Conservation (phyloP, 768 basidiomycete genomes). For the Pleurotus djamor region DNA sequence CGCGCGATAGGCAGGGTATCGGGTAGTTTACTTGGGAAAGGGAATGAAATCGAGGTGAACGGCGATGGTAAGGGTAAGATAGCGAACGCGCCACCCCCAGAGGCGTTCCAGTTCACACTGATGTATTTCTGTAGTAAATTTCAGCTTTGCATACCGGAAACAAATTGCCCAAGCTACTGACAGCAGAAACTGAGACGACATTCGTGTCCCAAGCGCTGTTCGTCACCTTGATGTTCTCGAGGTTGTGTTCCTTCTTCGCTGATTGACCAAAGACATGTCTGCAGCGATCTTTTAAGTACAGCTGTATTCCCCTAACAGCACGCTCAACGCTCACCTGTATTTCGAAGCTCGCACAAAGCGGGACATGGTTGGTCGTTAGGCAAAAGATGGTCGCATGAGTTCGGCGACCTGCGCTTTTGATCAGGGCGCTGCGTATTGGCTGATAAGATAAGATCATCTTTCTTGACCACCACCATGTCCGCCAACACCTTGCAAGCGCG, state of each 20-base stretch:
- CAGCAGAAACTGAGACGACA: slow-evolving; percentile 80
- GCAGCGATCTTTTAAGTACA: slow-evolving; percentile 6
- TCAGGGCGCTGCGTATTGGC: background rate
- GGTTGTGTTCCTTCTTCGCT: slow-evolving; percentile 78
- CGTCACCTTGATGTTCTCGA: slow-evolving; percentile 85
- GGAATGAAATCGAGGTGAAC: slow-evolving; percentile 45
- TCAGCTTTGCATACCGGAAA: background rate
- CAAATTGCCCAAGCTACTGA: slow-evolving; percentile 33
- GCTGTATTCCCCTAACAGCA: slow-evolving; percentile 4
- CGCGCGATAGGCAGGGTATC: slow-evolving; percentile 92
- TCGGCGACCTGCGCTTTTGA: background rate
- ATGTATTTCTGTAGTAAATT: slow-evolving; percentile 63
- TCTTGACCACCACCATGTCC: background rate
- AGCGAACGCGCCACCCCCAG: slow-evolving; percentile 95
- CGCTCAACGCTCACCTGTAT: slow-evolving; percentile 59
- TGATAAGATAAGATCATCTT: background rate
- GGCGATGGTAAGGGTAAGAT: slow-evolving; percentile 85
- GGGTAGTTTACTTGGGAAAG: slow-evolving; percentile 78
- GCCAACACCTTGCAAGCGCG: background rate
- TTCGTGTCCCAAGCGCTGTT: slow-evolving; percentile 97
- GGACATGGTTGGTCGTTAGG: slow-evolving; percentile 50
- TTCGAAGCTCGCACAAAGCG: slow-evolving; percentile 86
- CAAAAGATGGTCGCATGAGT: background rate
- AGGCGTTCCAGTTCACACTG: slow-evolving; percentile 92
- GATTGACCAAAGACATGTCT: slow-evolving; percentile 93